Conservation (phyloP, 495 filamentous ascomycete species). For the Talaromyces liani region DNA sequence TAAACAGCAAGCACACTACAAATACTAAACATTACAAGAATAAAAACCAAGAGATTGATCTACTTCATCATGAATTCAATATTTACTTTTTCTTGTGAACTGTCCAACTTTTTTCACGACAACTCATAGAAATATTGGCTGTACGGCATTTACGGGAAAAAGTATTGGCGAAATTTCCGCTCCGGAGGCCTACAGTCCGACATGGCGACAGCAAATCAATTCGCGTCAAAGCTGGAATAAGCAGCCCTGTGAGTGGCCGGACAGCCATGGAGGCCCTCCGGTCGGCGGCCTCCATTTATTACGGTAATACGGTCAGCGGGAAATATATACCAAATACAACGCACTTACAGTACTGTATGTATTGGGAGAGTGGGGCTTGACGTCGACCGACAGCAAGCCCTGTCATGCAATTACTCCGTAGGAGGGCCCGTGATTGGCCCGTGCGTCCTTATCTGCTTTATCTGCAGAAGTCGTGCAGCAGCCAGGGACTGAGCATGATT, state of each 20-base stretch:
- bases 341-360: background rate
- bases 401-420: background rate
- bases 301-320: constrained; percentile 1
- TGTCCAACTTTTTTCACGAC: background rate
- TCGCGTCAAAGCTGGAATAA: background rate
- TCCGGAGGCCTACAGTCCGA: constrained; percentile 5
- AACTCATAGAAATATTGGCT: background rate
- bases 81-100: background rate
- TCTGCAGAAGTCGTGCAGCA: background rate
- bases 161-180: constrained; percentile 5
- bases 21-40: background rate
- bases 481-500: background rate
- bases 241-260: constrained; percentile 2
- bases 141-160: background rate
- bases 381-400: background rate
- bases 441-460: constrained; percentile 1
- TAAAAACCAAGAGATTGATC: background rate
- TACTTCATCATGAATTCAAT: background rate
- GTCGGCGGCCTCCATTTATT: background rate
- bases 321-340: background rate
- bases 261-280: background rate
- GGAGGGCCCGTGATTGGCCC: background rate
- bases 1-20: background rate
- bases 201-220: constrained; percentile 2
- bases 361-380: background rate